phyloP scores from a whole-genome alignment of 371 early-diverging fungal species.

The Saksenaea oblongispora region DNA sequence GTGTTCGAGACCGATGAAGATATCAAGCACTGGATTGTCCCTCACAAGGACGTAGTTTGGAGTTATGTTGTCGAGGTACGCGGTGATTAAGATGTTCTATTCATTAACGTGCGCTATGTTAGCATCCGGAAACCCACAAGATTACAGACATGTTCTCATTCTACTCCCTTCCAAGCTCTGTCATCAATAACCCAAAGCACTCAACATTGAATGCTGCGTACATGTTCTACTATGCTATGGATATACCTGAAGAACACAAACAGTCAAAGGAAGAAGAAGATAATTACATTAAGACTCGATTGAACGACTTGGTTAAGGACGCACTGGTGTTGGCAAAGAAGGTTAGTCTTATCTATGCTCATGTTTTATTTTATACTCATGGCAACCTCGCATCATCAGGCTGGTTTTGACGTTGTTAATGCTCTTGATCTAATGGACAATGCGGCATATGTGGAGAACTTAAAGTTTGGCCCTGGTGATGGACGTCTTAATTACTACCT shows the following conservation, averaged over 20 bases:
- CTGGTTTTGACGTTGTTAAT: slow-evolving; percentile 89
- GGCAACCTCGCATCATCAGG: slow-evolving; percentile 17
- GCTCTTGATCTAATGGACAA: slow-evolving; percentile 90
- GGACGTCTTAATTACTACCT: slow-evolving; percentile 93
- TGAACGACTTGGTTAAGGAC: slow-evolving; percentile 67
- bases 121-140: slow-evolving; percentile 58
- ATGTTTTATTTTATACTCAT: neutral
- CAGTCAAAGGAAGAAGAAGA: slow-evolving; percentile 37
- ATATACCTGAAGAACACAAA: slow-evolving; percentile 43
- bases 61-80: slow-evolving; percentile 89
- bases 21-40: slow-evolving; percentile 90
- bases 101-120: neutral
- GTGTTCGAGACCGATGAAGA: slow-evolving; percentile 80
- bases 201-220: slow-evolving; percentile 88
- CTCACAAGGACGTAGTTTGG: slow-evolving; percentile 83
- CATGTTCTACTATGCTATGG: slow-evolving; percentile 89
- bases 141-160: slow-evolving; percentile 91
- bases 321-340: slow-evolving; percentile 79
- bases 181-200: slow-evolving; percentile 78
- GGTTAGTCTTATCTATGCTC: slow-evolving; percentile 32
- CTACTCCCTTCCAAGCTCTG: slow-evolving; percentile 90
- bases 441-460: slow-evolving; percentile 68
- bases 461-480: slow-evolving; percentile 93
- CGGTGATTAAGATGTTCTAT: neutral
- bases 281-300: slow-evolving; percentile 49